Conservation (phyloP, 345 rosid genomes). For the Rhizophora mangle region DNA sequence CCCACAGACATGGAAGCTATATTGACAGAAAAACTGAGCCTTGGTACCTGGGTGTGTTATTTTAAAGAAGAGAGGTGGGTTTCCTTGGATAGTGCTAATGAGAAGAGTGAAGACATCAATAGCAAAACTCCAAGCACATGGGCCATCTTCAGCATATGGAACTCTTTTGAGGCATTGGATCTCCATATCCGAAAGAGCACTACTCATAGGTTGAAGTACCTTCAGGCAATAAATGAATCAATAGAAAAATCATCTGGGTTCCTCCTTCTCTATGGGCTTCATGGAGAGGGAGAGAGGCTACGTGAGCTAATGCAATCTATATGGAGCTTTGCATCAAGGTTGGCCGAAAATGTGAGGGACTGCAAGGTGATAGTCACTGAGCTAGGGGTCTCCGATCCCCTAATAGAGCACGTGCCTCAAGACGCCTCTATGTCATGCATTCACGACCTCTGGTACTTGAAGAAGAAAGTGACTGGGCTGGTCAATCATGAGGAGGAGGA, state of each 20-base stretch:
- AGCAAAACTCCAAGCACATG: slow-evolving; percentile 35
- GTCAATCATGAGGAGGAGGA: slow-evolving; percentile 9
- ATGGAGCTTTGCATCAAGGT: slow-evolving; percentile 40
- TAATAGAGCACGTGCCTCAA: slow-evolving; percentile 29
- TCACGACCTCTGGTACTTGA: slow-evolving; percentile 51
- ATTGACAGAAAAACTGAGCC: slow-evolving; percentile 41
- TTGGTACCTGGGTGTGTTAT: slow-evolving; percentile 57
- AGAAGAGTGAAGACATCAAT: slow-evolving; percentile 13
- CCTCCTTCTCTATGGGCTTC: slow-evolving; percentile 40
- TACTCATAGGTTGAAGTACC: slow-evolving; percentile 23
- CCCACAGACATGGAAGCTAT: slow-evolving; percentile 45
- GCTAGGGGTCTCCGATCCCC: slow-evolving; percentile 48
- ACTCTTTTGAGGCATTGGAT: slow-evolving; percentile 44
- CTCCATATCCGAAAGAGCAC: slow-evolving; percentile 29
- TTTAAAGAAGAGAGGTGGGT: slow-evolving; percentile 41
- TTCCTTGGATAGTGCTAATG: neutral
- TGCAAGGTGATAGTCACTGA: slow-evolving; percentile 43
- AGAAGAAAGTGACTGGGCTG: slow-evolving; percentile 38
- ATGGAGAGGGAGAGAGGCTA: slow-evolving; percentile 50
- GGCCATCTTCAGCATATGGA: slow-evolving; percentile 57
- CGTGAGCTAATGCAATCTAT: slow-evolving; percentile 41
- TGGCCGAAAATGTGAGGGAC: slow-evolving; percentile 36
- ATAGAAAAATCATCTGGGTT: slow-evolving; percentile 40
- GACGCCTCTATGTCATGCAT: slow-evolving; percentile 35
- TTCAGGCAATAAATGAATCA: slow-evolving; percentile 26